Evolutionary conservation across 345 rosid species (phyloP).

Genomic region (Aquilaria yunnanensis): DNA sequence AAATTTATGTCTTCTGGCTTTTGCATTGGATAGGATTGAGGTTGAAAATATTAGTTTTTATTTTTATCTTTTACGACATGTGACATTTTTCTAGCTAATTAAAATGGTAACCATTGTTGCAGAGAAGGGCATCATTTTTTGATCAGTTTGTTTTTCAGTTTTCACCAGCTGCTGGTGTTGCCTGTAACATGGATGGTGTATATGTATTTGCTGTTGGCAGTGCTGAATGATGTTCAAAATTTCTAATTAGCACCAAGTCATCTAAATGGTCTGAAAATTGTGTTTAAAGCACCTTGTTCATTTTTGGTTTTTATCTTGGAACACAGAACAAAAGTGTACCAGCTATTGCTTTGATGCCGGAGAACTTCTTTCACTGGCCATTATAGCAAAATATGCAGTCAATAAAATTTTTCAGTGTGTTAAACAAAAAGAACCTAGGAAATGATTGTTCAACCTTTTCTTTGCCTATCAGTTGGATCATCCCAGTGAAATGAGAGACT

Average conservation of each 20-base stretch:
- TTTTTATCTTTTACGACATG: background rate
- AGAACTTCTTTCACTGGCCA: background rate
- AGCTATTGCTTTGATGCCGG: too few relatives aligned
- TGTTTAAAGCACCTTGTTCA: too few relatives aligned
- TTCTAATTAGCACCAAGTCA: too few relatives aligned
- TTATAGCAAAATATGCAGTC: constrained; percentile 6
- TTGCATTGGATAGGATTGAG: background rate
- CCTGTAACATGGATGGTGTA: constrained; percentile 57
- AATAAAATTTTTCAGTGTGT: constrained; percentile 4
- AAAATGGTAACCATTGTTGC: background rate
- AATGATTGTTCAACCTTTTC: constrained; percentile 19
- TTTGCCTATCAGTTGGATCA: constrained; percentile 53
- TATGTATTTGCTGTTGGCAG: constrained; percentile 16
- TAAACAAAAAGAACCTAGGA: constrained; percentile 5
- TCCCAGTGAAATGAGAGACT: constrained; percentile 33
- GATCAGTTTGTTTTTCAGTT: constrained; percentile 80
- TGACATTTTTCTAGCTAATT: background rate
- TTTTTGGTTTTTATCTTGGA: too few relatives aligned
- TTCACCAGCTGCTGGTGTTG: constrained; percentile 76
- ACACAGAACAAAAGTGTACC: too few relatives aligned
- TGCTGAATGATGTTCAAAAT: too few relatives aligned
- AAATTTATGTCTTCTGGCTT: background rate
- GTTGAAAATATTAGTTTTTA: background rate
- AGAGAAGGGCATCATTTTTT: constrained; percentile 27
- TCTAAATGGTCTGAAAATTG: too few relatives aligned